Percentiles rank a stretch among this genome's conserved stretches.
phyloP scores from a whole-genome alignment of 1,284 basidiomycete genomes.

The Vanrija pseudolonga region DNA sequence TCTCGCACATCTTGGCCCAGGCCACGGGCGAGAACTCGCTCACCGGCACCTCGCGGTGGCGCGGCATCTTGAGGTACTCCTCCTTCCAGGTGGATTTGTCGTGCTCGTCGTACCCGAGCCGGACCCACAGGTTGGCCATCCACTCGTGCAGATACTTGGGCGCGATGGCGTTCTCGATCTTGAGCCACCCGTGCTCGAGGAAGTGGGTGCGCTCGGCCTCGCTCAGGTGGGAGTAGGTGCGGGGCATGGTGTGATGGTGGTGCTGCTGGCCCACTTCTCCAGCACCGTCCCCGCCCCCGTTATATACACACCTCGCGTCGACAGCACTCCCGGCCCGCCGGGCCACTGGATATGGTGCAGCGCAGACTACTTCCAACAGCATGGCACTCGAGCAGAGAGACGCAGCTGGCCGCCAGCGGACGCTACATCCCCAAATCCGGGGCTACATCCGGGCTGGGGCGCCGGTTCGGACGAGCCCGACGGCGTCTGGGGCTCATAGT shows the following conservation, averaged over 20 bases:
- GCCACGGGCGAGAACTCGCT: constrained; percentile 30
- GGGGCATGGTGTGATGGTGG: background rate
- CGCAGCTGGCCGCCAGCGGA: too few species aligned
- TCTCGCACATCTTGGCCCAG: constrained; percentile 33
- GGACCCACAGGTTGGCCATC: constrained; percentile 32
- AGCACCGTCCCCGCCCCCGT: too few species aligned
- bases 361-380: too few species aligned
- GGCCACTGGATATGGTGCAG: too few species aligned
- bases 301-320: too few species aligned
- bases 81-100: constrained; percentile 40
- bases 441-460: too few species aligned
- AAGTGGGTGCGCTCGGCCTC: constrained; percentile 26
- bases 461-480: too few species aligned
- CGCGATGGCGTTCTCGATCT: constrained; percentile 28
- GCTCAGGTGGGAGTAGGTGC: constrained; percentile 20
- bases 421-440: too few species aligned
- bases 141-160: constrained; percentile 23
- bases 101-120: constrained; percentile 32
- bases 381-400: too few species aligned
- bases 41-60: constrained; percentile 25
- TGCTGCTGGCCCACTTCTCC: too few species aligned
- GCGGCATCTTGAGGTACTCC: constrained; percentile 33
- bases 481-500: too few species aligned
- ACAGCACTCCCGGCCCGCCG: too few species aligned
- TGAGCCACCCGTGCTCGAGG: constrained; percentile 36